phyloP scores from a whole-genome alignment of 768 basidiomycete species.

The Tricholomella constricta region DNA sequence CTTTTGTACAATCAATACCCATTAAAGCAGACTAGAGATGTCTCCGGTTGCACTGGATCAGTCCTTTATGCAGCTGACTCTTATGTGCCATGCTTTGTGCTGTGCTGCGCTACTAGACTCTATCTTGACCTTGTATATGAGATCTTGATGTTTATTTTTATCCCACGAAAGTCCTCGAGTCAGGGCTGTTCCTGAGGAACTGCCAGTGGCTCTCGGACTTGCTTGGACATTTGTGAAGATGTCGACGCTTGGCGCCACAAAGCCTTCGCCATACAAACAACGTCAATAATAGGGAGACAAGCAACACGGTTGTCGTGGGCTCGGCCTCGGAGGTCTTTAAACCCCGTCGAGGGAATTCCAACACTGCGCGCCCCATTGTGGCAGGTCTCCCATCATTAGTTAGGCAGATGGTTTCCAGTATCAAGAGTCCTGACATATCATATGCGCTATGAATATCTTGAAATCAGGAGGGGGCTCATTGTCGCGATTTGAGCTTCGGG shows the following conservation, averaged over 20 bases:
- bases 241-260: constrained; percentile 5
- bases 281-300: not conserved
- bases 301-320: not conserved
- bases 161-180: not conserved
- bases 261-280: not conserved
- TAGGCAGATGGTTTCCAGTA: not conserved
- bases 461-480: not conserved
- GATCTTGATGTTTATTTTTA: too few species aligned
- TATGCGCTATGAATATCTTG: not conserved
- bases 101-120: not conserved
- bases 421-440: too few species aligned
- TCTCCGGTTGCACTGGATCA: too few species aligned
- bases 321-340: not conserved
- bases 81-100: too few species aligned
- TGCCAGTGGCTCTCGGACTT: not conserved
- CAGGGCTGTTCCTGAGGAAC: constrained; percentile 4
- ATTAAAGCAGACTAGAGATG: not conserved
- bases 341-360: not conserved
- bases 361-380: too few species aligned
- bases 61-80: too few species aligned
- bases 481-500: too few species aligned
- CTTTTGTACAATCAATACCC: not conserved
- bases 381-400: not conserved
- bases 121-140: not conserved
- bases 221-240: not conserved